phyloP scores from a whole-genome alignment of 257 asterid genomes.

The Solanum medicagineum region DNA sequence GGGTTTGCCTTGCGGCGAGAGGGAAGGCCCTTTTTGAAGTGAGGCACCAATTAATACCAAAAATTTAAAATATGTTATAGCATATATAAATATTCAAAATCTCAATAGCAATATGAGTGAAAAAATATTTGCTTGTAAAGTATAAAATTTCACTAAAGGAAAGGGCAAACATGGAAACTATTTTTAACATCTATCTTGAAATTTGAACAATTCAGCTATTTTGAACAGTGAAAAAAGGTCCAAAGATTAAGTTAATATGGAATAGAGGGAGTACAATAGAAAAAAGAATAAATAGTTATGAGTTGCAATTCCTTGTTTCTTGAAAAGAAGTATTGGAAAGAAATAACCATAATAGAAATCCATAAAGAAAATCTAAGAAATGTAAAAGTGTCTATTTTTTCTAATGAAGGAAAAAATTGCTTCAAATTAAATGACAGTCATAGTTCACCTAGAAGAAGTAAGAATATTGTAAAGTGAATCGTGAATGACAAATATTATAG shows the following conservation, averaged over 20 bases:
- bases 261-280: not conserved
- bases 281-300: not conserved
- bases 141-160: too few relatives aligned
- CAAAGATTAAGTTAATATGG: too few relatives aligned
- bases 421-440: not conserved
- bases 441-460: not conserved
- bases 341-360: not conserved
- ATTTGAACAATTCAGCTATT: too few relatives aligned
- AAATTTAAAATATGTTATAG: not conserved
- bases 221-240: too few relatives aligned
- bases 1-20: not conserved
- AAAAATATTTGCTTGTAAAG: not conserved
- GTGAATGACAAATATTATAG: not conserved
- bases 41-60: not conserved
- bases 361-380: not conserved
- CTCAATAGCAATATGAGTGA: not conserved
- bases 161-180: too few relatives aligned
- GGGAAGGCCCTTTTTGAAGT: not conserved
- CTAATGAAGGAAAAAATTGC: not conserved
- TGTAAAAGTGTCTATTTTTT: not conserved
- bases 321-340: not conserved
- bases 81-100: not conserved
- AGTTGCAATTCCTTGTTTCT: not conserved
- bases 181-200: too few relatives aligned
- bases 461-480: not conserved